Evolutionary conservation across 1,284 basidiomycete species (phyloP), one percentile per base, ranked within the genome.

Genomic region (Marasmius oreades): DNA sequence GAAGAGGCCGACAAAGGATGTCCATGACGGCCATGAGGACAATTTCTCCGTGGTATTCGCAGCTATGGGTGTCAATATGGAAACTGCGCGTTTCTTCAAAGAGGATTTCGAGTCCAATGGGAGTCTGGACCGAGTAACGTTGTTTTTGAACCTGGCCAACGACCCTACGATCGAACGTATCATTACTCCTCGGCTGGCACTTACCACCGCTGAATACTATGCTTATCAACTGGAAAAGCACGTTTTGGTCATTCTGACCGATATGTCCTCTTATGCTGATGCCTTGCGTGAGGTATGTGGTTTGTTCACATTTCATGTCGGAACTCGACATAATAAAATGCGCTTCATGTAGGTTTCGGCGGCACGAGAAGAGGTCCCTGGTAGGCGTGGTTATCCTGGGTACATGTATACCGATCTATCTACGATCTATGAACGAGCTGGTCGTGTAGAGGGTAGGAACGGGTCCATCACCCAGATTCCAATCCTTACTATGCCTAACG

Each of bases 121-220:
- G 52, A 93, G 91, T 80, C 84, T 99, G 63, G 95, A 98, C 76
- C 92, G 97, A 68, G 95, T 98, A 55, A 99, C 97, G 6, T 81
- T 99, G 60, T 99, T 99, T 88, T 83, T 99, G 73, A 99, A 99
- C 79, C 78, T 99, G 69, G 97, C 97, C 51, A 99, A 98, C 70
- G 97, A 99, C 73, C 97, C 97, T n/a, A 99, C 97, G 62, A 99
- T 99, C 73, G 97, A 99, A 74, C 93, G 97, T 78, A 99, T 99
- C 76, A 98, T 99, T 68, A 99, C 97, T 14, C 97, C 97, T 57
- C 95, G 97, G 73, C 82, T 99, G 59, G 97, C 97, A 22, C 80
- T 99, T 63, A 99, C 97, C 20, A 99, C 97, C 6, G 97, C 97
- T 60, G 97, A 99, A 69, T 99, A 99, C 80, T 99, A 97, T 70